Evolutionary conservation across 2,329 filamentous ascomycete species (phyloP).

Genomic region (Trichoderma cornu-damae): DNA sequence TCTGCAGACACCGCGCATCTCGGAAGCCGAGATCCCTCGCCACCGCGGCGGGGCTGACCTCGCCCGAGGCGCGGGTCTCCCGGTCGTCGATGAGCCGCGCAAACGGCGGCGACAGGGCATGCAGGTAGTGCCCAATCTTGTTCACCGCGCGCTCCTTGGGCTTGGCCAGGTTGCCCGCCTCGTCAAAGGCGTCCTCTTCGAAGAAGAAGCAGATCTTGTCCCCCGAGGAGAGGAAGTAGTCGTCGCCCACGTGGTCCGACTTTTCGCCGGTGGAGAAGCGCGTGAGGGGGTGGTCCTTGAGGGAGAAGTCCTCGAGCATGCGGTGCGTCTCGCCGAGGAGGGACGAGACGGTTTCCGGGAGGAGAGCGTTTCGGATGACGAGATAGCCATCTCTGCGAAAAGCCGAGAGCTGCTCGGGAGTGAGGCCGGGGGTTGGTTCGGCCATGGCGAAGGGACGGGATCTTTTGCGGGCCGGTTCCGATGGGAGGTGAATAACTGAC

Average conservation of each 20-base stretch:
- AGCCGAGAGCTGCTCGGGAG: conserved; percentile 60
- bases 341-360: conserved; percentile 55
- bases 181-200: conserved; percentile 83
- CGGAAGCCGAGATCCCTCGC: conserved; percentile 66
- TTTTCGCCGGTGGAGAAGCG: conserved; percentile 81
- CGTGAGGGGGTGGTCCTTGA: conserved; percentile 86
- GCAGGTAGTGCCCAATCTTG: conserved; percentile 76
- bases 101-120: conserved; percentile 64
- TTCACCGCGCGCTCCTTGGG: conserved; percentile 85
- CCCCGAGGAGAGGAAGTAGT: conserved; percentile 85
- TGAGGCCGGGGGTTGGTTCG: conserved; percentile 50
- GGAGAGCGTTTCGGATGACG: conserved; percentile 73
- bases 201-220: conserved; percentile 97
- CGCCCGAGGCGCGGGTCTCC: conserved; percentile 28
- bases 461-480: neutral
- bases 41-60: conserved; percentile 52
- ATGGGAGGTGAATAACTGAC: neutral
- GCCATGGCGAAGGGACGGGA: conserved; percentile 20
- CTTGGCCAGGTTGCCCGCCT: conserved; percentile 59
- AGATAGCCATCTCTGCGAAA: conserved; percentile 88
- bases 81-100: conserved; percentile 51
- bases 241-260: conserved; percentile 78
- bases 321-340: conserved; percentile 70
- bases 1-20: conserved; percentile 77
- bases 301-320: conserved; percentile 68